Conservation (phyloP, 805 yeast species). For the Metschnikowia santaceciliae region DNA sequence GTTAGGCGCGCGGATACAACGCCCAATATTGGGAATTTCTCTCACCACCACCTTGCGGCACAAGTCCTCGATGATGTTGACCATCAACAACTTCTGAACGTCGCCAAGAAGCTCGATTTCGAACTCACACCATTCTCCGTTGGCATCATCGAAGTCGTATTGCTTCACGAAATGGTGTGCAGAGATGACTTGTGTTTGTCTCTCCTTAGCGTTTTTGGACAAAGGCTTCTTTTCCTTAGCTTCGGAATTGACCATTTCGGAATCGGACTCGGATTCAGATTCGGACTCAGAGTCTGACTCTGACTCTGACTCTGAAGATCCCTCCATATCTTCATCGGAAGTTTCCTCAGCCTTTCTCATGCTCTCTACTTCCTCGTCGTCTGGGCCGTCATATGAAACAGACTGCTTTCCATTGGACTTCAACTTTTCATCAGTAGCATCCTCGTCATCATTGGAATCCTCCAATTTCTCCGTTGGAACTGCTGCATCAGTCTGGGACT, state of each 20-base stretch:
- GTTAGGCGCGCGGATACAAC: conserved; percentile 75
- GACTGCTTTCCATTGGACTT: conserved; percentile 72
- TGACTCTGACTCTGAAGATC: conserved; percentile 37
- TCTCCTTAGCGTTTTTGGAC: conserved; percentile 66
- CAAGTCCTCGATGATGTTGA: conserved; percentile 88
- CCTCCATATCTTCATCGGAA: conserved; percentile 58
- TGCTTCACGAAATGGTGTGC: conserved; percentile 68
- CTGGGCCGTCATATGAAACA: conserved; percentile 91
- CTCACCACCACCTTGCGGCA: conserved; percentile 89
- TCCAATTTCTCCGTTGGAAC: conserved; percentile 25
- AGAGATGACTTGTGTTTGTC: conserved; percentile 78
- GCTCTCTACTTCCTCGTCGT: conserved; percentile 89
- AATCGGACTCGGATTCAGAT: conserved; percentile 31
- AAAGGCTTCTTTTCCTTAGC: conserved; percentile 23
- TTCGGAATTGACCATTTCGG: conserved; percentile 13
- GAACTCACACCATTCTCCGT: conserved; percentile 92
- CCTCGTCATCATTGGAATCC: conserved; percentile 54
- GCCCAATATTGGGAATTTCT: conserved; percentile 85
- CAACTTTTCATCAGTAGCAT: conserved; percentile 56
- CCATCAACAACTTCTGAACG: conserved; percentile 93
- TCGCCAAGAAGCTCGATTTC: conserved; percentile 77
- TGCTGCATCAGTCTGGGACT: conserved; percentile 33
- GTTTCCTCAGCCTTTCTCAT: conserved; percentile 81
- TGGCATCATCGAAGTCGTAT: conserved; percentile 84
- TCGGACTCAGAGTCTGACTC: conserved; percentile 31